Conservation (phyloP, 192 early-diverging fungal species). For the Linnemannia hyalina region DNA sequence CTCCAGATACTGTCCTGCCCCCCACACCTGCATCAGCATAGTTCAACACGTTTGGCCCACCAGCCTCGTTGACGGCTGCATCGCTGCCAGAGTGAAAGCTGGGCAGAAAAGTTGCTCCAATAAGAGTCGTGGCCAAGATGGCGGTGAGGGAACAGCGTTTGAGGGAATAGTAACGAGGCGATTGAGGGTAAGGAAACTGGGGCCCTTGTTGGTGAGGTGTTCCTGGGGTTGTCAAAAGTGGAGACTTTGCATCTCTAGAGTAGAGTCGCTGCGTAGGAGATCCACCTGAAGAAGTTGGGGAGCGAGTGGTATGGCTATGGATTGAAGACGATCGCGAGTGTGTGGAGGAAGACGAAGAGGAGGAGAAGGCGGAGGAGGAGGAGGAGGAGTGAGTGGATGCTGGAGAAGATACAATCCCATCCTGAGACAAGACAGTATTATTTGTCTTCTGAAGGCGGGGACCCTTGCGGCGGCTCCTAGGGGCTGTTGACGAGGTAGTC, state of each 20-base stretch:
- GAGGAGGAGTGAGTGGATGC: background rate
- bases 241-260: background rate
- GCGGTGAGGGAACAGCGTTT: constrained; percentile 16
- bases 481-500: background rate
- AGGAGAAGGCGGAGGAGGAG: background rate
- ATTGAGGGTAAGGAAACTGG: background rate
- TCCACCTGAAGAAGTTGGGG: background rate
- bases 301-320: background rate
- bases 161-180: constrained; percentile 13
- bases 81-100: constrained; percentile 11
- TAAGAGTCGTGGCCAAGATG: constrained; percentile 6
- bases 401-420: background rate
- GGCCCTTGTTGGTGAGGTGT: background rate
- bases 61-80: constrained; percentile 18
- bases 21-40: background rate
- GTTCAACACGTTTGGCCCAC: background rate
- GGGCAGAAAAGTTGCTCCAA: constrained; percentile 8
- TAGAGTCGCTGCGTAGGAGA: background rate
- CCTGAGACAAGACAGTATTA: background rate
- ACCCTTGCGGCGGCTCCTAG: background rate
- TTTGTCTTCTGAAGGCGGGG: background rate
- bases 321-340: constrained; percentile 4
- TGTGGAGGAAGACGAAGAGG: background rate
- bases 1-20: background rate
- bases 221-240: background rate